Base-by-base conservation (phyloP, 495 filamentous ascomycete species). In the Aspergillus conjunctus region DNA sequence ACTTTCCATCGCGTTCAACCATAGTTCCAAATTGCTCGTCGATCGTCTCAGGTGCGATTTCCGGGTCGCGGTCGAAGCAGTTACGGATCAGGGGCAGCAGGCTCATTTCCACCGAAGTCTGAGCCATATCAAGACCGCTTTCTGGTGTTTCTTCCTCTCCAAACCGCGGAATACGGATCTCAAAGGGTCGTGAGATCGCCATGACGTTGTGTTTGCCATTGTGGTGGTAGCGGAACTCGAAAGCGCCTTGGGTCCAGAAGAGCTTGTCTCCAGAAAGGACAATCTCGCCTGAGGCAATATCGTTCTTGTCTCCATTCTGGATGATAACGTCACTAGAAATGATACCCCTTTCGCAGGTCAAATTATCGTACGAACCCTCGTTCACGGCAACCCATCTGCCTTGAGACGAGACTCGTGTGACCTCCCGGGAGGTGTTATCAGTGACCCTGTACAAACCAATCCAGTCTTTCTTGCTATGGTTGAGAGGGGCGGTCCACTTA, bases 161-260 rank as follows among this genome's bases (percentile, higher is more conserved):
- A 63, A 94, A 91, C 51, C 85, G 87, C 45, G 80, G 77, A 62
- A 97, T 88, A 17, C 87, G 85, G 49, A 97, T 89, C 73, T 97
- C 94, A 67, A 98, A 98, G 0, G 94, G 92, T 67, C 89, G 81
- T 15, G 92, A 96, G 64, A 98, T 91, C 18, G 92, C 88, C 95
- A 98, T 97, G 69, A 98, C 93, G 65, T 91, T 91, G 73, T 98
- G 91, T 67, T 90, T 89, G 58, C 91, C 91, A 64, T 91, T 88
- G 76, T 98, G 94, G 79, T 98, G 94, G 76, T 97, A 97, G 10
- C 94, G 87, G 76, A 98, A 93, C 68, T 98, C 94, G 69, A 95
- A 98, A 41, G 92, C 89, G 51, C 94, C 94, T 43, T 93, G 89
- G 1, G 88, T 94, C 94, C 94, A 98, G 86, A 91, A 98, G 14